phyloP scores from a whole-genome alignment of 2,329 filamentous ascomycete genomes.

The Claviceps sorghi region DNA sequence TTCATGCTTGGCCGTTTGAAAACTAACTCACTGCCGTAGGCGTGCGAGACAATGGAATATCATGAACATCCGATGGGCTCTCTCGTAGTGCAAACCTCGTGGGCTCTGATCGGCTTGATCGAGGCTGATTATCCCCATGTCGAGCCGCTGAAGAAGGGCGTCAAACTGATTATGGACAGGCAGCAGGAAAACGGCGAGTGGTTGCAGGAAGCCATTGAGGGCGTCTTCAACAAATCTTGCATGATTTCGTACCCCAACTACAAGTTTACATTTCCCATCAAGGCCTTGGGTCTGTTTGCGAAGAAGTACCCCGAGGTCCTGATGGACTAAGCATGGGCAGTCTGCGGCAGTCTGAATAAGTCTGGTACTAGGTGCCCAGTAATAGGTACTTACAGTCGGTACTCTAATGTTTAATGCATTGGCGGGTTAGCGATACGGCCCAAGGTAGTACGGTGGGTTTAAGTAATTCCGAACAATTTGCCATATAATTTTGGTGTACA shows the following conservation, averaged over 20 bases:
- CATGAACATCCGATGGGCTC: slow-evolving; percentile 59
- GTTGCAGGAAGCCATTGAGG: slow-evolving; percentile 90
- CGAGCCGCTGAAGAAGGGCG: slow-evolving; percentile 55
- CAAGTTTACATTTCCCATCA: slow-evolving; percentile 91
- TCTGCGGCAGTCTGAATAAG: not conserved
- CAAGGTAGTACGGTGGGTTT: no score
- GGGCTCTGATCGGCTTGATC: slow-evolving; percentile 71
- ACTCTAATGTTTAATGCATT: not conserved
- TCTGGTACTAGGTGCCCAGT: not conserved
- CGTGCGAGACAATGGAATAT: slow-evolving; percentile 65
- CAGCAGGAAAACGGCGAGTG: slow-evolving; percentile 87
- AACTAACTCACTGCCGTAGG: slow-evolving; percentile 26
- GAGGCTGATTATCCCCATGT: slow-evolving; percentile 68
- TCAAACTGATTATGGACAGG: slow-evolving; percentile 68
- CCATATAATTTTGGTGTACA: no score
- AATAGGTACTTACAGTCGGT: not conserved
- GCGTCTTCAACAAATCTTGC: slow-evolving; percentile 97
- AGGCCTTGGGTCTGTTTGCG: slow-evolving; percentile 82
- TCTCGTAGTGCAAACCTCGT: slow-evolving; percentile 89
- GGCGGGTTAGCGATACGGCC: no score
- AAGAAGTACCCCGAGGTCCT: slow-evolving; percentile 52
- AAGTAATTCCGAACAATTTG: no score
- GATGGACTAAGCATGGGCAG: slow-evolving; percentile 17
- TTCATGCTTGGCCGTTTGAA: not conserved
- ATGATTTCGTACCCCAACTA: slow-evolving; percentile 99